Conservation (phyloP, 164 flowering plant species). For the Berberis vulgaris region DNA sequence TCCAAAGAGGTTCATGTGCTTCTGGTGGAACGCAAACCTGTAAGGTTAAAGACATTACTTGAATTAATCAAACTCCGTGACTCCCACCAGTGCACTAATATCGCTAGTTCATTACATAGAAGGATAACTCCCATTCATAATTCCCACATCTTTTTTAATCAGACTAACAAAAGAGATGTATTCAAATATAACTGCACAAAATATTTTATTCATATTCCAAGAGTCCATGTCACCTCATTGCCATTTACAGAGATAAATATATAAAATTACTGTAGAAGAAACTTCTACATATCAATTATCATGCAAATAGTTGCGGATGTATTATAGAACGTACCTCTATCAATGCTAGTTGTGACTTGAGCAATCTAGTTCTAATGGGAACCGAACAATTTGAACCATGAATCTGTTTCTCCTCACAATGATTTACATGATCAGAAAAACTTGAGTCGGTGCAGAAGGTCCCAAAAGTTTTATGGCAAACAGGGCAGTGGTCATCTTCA, state of each 20-base stretch:
- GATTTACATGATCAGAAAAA: constrained; percentile 44
- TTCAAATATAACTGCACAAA: not conserved
- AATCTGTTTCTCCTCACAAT: constrained; percentile 28
- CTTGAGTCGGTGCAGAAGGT: constrained; percentile 10
- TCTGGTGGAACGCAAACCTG: constrained; percentile 69
- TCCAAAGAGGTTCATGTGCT: constrained; percentile 64
- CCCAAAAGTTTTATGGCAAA: constrained; percentile 40
- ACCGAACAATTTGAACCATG: constrained; percentile 20
- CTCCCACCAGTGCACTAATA: too few relatives aligned
- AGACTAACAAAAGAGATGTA: not conserved
- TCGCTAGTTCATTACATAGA: too few relatives aligned
- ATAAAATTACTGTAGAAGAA: not conserved
- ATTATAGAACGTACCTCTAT: constrained; percentile 49
- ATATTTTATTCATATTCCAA: not conserved
- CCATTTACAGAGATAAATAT: too few relatives aligned
- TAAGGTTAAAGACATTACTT: not conserved
- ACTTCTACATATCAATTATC: not conserved
- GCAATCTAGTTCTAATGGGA: constrained; percentile 48
- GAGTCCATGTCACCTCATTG: not conserved
- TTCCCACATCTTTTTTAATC: too few relatives aligned
- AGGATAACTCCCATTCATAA: too few relatives aligned
- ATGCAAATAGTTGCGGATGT: not conserved
- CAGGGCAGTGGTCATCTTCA: constrained; percentile 51
- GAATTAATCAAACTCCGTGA: too few relatives aligned
- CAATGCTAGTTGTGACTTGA: constrained; percentile 49